Evolutionary conservation across 2,329 filamentous ascomycete species (phyloP), one percentile per base, ranked within the genome.

Genomic region (Scedosporium apiospermum): DNA sequence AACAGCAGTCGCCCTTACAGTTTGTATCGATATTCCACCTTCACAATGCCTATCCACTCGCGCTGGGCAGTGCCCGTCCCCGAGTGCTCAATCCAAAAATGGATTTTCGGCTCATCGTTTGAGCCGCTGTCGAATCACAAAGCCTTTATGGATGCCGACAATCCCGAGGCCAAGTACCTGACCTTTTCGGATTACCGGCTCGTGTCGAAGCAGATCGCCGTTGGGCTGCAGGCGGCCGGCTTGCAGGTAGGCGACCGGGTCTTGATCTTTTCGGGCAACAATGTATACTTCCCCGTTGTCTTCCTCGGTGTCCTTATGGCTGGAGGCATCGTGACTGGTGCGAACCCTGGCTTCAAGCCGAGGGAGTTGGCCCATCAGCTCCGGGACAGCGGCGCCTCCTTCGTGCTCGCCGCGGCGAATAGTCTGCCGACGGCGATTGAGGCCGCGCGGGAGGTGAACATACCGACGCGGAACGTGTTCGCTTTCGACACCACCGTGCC

Each of bases 331-430:
- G 93, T 93, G 75, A 89, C 87, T 0, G 90, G 89, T 27, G 88
- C 88, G 1, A 91, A 91, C 65, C 88, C 88, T 0, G 80, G 79
- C 4, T 91, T 71, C 61, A 86, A 90, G 0, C 77, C 84, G 0
- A 78, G 88, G 21, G 90, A 95, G 73, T 74, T 96, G 57, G 88
- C 86, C 6, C 88, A 90, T 71, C 91, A 95, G 72, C 77, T 95
- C 42, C 79, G 83, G 58, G 88, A 93, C 71, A 88, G 86, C 63
- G 86, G 82, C 0, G 87, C 90, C 0, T 80, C 73, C 6, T 88
- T 89, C 68, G 74, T 95, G 63, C 75, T 95, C 62, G 82, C 84
- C n/a, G 81, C 86, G 0, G 81, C 84, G 42, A 76, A 70, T 0
- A 82, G 80, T 64, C 74, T 92, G 23, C 79, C 84, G 10, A 84